Evolutionary conservation across 257 asterid genomes (phyloP).

Genomic region (Nicotiana tomentosiformis): DNA sequence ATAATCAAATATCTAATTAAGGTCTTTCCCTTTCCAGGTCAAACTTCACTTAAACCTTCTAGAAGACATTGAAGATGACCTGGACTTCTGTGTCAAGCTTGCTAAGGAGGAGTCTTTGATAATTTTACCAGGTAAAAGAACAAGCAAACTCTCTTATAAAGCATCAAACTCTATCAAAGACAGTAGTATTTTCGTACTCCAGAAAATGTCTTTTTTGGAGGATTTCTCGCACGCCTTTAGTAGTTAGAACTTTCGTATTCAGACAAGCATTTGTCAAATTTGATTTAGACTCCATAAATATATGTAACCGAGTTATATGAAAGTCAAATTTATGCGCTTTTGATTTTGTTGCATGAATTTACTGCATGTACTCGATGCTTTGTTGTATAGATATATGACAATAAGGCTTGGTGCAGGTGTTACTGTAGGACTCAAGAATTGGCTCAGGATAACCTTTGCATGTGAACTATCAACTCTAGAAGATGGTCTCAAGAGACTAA

Average conservation of each 20-base stretch:
- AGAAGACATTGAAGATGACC: slow-evolving; percentile 48
- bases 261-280: no score
- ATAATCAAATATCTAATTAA: not conserved
- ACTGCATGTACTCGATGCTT: not conserved
- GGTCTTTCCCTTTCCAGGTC: slow-evolving; percentile 31
- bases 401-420: slow-evolving; percentile 36
- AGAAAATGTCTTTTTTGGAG: not conserved
- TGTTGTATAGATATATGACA: not conserved
- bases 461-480: slow-evolving; percentile 58
- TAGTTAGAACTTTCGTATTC: no score
- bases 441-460: slow-evolving; percentile 72
- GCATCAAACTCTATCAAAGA: not conserved
- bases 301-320: no score
- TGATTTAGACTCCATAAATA: no score
- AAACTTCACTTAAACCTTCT: slow-evolving; percentile 49
- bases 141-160: not conserved
- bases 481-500: slow-evolving; percentile 59
- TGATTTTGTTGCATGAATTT: no score
- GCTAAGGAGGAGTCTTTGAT: slow-evolving; percentile 60
- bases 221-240: no score
- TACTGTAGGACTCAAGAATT: slow-evolving; percentile 68
- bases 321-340: no score
- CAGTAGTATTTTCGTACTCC: not conserved
- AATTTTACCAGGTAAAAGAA: slow-evolving; percentile 49
- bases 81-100: slow-evolving; percentile 54